A percentile compares a stretch with the other conserved stretches of the same genome.
Evolutionary conservation across 305 asterid species (phyloP).

Genomic region (Fraxinus ornus): DNA sequence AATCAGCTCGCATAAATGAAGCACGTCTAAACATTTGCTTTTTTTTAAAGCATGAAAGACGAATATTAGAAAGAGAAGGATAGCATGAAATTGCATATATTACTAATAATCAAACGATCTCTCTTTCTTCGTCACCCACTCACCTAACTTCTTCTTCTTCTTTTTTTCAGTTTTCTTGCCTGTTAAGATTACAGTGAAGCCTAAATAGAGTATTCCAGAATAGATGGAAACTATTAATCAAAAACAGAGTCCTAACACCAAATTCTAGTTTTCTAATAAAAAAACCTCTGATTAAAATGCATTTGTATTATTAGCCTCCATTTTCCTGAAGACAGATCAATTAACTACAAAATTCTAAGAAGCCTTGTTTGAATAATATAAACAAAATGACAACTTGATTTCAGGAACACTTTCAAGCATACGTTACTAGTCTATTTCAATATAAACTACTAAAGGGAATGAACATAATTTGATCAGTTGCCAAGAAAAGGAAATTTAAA

Average conservation of each 20-base stretch:
- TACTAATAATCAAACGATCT: neutral
- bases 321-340: neutral
- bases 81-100: neutral
- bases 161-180: neutral
- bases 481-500: neutral
- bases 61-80: too few relatives aligned
- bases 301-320: neutral
- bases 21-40: neutral
- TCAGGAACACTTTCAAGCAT: conserved; percentile 1
- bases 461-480: neutral
- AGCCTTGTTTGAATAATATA: neutral
- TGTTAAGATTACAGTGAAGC: neutral
- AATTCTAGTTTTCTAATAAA: neutral
- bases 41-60: neutral
- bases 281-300: neutral
- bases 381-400: conserved; percentile 12
- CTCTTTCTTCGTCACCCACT: neutral
- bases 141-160: neutral
- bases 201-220: neutral
- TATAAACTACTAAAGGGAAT: neutral
- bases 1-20: neutral
- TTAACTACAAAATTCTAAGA: neutral
- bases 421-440: neutral
- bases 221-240: neutral
- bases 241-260: neutral